Base-by-base conservation (phyloP, 176 grass and related monocot genomes). In the Cenchrus americanus region DNA sequence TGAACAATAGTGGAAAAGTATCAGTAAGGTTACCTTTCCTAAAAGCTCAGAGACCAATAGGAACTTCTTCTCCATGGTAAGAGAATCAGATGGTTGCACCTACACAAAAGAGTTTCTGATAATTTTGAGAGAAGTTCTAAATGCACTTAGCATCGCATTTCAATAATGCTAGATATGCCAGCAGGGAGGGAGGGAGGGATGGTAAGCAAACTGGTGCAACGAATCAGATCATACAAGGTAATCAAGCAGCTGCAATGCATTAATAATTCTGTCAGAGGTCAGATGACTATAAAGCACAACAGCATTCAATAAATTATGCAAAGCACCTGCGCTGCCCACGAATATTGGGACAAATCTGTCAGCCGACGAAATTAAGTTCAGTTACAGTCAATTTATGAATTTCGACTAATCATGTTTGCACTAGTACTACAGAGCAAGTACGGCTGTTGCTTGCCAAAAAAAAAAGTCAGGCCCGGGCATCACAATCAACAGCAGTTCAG, bases 21-120 rank as follows among this genome's bases (percentile, higher is more conserved):
- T 65, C 76, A 59, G 40, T 59, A 50, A 62, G 0, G 42, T 54
- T 90, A 90, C 93, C 93, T 93, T 93, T 46, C 49, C 76, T 57
- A 98, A 69, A 70, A 93, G 67, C 57, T 93, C 91, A 51, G 81
- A 77, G 60, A 92, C 65, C 58, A 95, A 65, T 42, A 65, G 8
- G 37, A 74, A 76, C 46, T 82, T 98, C 22, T 87, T 88, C 32
- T 92, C 89, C 66, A 83, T 44, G 42, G 54, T 88, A 80, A 98
- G 85, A 15, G 42, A 88, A 67, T 86, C 87, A 78, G 79, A 87
- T 11, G 93, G 89, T 80, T 93, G 82, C 26, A 83, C 87, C 96
- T 95, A 43, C 66, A 59, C 34, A 59, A 19, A 52, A 3, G 34
- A 3, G 34, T 37, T 37, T 37, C 34, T 37, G 34, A 37, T 37